Evolutionary conservation across 192 early-diverging fungal species (phyloP), one percentile per base, ranked within the genome.

Genomic region (Linderina pennispora): DNA sequence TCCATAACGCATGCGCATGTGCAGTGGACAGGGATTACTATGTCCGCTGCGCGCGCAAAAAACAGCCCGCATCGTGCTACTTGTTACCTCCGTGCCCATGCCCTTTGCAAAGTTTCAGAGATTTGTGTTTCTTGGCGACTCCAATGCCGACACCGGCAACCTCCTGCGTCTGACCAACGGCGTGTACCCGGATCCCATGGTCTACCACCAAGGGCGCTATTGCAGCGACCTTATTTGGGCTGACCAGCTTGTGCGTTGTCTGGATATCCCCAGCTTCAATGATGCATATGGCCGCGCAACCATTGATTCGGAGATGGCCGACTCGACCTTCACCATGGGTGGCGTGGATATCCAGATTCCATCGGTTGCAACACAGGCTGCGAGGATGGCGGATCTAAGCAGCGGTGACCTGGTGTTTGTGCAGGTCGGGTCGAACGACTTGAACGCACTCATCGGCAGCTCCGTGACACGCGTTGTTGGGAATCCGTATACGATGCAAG

Each of bases 111-210:
- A n/a, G n/a, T n/a, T n/a, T n/a, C n/a, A n/a, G n/a, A 43, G 50
- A 20, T 50, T 72, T 25, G 37, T 72, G 18, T 60, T 72, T 35
- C 40, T 72, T 20, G 68, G 68, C 33, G 68, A 72, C 24, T 72
- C 68, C 10, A 72, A 65, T 16, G 43, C 53, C 15, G 68, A 72
- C 39, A 72, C 44, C 11, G 68, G 68, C 8, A 72, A 72, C n/a
- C 62, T 65, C 9, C 32, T 49, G 36, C 62, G 44, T 3, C 45
- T 72, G 47, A 72, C 68, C 6, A 8, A 21, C 3, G 23, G 45
- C 6, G 48, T 57, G 14, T 48, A 48, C 18, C 68, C 68, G 17
- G 3, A 4, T 21, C 62, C 68, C 21, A 26, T 43, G 14, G 43
- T 57, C 20, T 72, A 72, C 46, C 46, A 50, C 60, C 21, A 56